Evolutionary conservation across 2,329 filamentous ascomycete species (phyloP).

Genomic region (Albophoma yamanashiensis): DNA sequence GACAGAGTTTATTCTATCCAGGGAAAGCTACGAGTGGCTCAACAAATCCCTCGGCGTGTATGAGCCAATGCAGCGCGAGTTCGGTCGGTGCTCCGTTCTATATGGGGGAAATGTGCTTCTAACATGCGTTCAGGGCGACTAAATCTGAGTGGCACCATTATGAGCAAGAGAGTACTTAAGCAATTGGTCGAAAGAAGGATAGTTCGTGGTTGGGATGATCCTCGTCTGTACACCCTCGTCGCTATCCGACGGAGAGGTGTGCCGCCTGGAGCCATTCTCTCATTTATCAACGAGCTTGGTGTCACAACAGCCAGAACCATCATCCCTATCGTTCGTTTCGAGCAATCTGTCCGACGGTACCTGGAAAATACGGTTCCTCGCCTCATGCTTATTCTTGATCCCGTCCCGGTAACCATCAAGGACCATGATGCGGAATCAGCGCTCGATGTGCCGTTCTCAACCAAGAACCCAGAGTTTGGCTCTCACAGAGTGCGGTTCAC

Average conservation of each 20-base stretch:
- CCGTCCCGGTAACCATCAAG: slow-evolving; percentile 71
- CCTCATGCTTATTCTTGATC: slow-evolving; percentile 82
- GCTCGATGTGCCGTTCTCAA: slow-evolving; percentile 67
- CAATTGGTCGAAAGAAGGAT: slow-evolving; percentile 65
- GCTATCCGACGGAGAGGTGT: slow-evolving; percentile 75
- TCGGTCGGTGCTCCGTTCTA: slow-evolving; percentile 18
- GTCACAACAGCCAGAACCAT: slow-evolving; percentile 74
- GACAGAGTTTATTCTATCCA: slow-evolving; percentile 76
- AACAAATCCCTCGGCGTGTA: slow-evolving; percentile 78
- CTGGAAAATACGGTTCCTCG: slow-evolving; percentile 82
- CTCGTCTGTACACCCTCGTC: slow-evolving; percentile 81
- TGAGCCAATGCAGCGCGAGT: slow-evolving; percentile 90
- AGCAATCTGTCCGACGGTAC: slow-evolving; percentile 75
- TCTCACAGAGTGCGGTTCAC: slow-evolving; percentile 54
- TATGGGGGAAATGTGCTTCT: background rate
- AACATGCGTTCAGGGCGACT: slow-evolving; percentile 11
- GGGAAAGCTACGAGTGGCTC: slow-evolving; percentile 85
- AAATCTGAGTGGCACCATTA: slow-evolving; percentile 75
- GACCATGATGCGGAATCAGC: slow-evolving; percentile 51
- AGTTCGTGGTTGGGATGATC: slow-evolving; percentile 86
- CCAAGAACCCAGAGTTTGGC: slow-evolving; percentile 64
- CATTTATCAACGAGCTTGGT: slow-evolving; percentile 84
- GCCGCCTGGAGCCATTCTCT: slow-evolving; percentile 77
- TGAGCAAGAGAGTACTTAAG: slow-evolving; percentile 76
- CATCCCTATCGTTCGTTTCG: slow-evolving; percentile 74